Evolutionary conservation across 257 asterid species (phyloP), one percentile per base, ranked within the genome.

Genomic region (Lithospermum erythrorhizon): DNA sequence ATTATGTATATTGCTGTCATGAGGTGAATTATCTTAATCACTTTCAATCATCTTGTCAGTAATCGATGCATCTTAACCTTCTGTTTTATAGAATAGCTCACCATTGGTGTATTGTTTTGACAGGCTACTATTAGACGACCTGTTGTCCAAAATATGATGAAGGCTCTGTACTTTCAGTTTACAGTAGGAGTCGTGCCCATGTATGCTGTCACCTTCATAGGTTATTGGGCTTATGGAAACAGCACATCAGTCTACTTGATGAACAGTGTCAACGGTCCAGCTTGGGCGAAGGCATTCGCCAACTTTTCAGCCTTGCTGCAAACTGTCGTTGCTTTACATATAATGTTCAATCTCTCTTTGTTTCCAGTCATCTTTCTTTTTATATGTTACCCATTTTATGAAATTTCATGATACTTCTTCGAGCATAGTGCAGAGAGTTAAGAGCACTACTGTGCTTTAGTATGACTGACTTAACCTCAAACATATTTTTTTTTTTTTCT

Each of bases 291-390:
- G 58, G 45, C 66, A 23, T 2, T 51, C 25, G 66, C 66, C 7
- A 62, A 62, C 30, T 45, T 62, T 19, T 14, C 66, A 11, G 58
- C 58, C 49, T 62, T 62, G 22, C n/a, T 62, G 49, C 66, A 62
- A 51, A 62, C 59, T 24, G 35, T 62, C 5, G 47, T 55, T 62
- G 79, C 99, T 61, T 69, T 93, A 61, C 99, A 78, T 59, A 81
- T 78, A 78, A 72, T 41, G 49, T 21, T 59, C 24, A 21, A 16
- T 37, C 35, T 51, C 21, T 37, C 61, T 47, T 15, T n/a, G 5
- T 55, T 60, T 6, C 1, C 53, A 23, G 18, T 57, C 21, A 21
- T 30, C 67, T 19, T 60, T 20, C 51, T 6, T 1, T 3, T 21
- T 51, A 47, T n/a, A 21, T 19, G 32, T 27, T 27, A 45, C 18